Evolutionary conservation across 495 filamentous ascomycete species (phyloP), one percentile per base, ranked within the genome.

Genomic region (Penicillium antarcticum): DNA sequence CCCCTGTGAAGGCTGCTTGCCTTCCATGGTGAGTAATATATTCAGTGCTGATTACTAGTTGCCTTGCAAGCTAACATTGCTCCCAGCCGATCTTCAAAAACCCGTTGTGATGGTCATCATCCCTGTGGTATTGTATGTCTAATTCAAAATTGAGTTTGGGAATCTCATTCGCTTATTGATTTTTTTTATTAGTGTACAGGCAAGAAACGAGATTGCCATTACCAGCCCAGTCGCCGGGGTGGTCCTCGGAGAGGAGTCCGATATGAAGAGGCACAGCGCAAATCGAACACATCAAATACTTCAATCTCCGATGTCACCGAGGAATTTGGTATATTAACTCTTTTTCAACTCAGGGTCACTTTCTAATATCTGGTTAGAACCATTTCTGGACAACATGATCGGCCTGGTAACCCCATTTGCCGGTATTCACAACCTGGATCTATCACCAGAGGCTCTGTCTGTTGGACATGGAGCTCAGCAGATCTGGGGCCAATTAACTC

Each of bases 1-100:
- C 77, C 3, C 60, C 53, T 0, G 74, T 77, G 0, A 81, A 81
- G 62, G 67, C 74, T 33, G 78, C 76, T n/a, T 81, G 78, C 55
- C 66, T 80, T 24, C 66, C 69, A 49, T 81, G 78, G 78, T 79
- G 66, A 53, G 69, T 66, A 24, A 19, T 2, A 37, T 21, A 23
- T 12, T 16, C 12, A 3, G 19, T 37, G 9, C 41, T 14, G 18
- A 29, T 9, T 33, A 9, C 16, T 48, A 47, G 48, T 39, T 51
- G 39, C 40, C 26, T 33, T 14, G 23, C n/a, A 47, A 50, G 40
- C 48, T 56, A 45, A 58, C 57, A 42, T 39, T 38, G 21, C 37
- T 56, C 26, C 42, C 42, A 79, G 77, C 52, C 76, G 77, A 51
- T 68, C 73, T 12, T 78, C 75, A 13, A 71, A 77, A 37, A 79